Conservation (phyloP, 2,329 filamentous ascomycete genomes). For the Lithohypha guttulata region DNA sequence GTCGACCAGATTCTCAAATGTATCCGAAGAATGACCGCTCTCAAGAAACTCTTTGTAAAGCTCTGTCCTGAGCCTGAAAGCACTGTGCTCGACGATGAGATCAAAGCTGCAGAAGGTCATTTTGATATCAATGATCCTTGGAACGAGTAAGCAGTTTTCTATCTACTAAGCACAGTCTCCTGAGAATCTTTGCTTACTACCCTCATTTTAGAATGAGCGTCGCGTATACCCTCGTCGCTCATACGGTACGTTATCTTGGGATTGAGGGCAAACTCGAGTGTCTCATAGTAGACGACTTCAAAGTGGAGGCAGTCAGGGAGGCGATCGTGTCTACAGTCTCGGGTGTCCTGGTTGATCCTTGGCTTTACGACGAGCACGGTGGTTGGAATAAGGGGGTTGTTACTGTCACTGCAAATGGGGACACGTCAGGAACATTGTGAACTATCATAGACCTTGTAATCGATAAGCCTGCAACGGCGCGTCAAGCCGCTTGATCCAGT, state of each 20-base stretch:
- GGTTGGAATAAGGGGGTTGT: not conserved
- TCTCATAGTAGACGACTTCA: conserved; percentile 18
- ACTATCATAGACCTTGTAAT: too few species aligned
- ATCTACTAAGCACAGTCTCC: too few species aligned
- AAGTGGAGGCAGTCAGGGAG: conserved; percentile 14
- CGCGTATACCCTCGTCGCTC: conserved; percentile 38
- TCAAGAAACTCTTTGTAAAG: conserved; percentile 47
- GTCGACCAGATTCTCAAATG: conserved; percentile 38
- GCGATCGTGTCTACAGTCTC: conserved; percentile 12
- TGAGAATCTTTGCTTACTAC: too few species aligned
- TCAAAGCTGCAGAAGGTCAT: conserved; percentile 24
- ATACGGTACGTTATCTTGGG: conserved; percentile 23
- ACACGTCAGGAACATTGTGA: too few species aligned
- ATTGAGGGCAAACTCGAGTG: conserved; percentile 11
- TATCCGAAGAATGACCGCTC: conserved; percentile 37
- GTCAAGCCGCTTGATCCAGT: too few species aligned
- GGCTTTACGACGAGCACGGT: conserved; percentile 13
- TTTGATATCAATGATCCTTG: conserved; percentile 37
- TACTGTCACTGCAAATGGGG: too few species aligned
- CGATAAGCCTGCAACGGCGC: too few species aligned
- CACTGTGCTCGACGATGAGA: conserved; percentile 30
- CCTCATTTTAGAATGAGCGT: conserved; percentile 26
- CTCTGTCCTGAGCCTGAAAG: conserved; percentile 32
- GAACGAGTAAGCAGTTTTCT: conserved; percentile 45
- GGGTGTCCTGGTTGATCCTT: conserved; percentile 10